phyloP scores from a whole-genome alignment of 2,329 filamentous ascomycete genomes.

The Apiospora phragmitis region DNA sequence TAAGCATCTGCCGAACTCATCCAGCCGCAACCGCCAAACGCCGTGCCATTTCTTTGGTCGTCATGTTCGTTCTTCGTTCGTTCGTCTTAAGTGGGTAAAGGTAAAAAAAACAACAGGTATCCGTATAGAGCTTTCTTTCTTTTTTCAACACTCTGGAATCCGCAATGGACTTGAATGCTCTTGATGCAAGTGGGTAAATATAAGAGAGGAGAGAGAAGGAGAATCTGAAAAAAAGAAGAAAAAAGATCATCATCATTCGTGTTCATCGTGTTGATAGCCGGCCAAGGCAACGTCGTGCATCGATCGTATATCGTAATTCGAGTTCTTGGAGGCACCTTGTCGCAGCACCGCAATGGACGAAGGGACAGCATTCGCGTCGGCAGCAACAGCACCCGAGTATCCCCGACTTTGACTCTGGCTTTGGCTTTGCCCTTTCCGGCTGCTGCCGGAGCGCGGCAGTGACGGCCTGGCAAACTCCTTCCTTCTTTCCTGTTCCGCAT shows the following conservation, averaged over 20 bases:
- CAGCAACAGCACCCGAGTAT: too few species aligned
- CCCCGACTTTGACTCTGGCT: not conserved
- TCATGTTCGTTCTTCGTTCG: not conserved
- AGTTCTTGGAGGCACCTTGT: not conserved
- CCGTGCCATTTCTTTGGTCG: conserved; percentile 6
- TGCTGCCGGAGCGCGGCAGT: conserved; percentile 3
- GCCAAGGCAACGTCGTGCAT: conserved; percentile 33
- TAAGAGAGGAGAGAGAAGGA: not conserved
- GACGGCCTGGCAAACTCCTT: not conserved
- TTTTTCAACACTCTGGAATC: not conserved
- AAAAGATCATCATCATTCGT: not conserved
- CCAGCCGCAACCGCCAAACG: conserved; percentile 1
- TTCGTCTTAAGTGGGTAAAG: not conserved
- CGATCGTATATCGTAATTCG: conserved; percentile 29
- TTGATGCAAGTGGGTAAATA: not conserved
- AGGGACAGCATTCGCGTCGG: not conserved
- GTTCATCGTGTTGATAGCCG: conserved; percentile 22
- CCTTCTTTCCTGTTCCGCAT: conserved; percentile 4
- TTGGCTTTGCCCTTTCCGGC: not conserved
- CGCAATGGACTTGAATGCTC: not conserved
- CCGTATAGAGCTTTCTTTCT: not conserved
- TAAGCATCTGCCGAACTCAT: not conserved
- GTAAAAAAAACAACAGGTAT: not conserved
- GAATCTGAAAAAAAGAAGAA: not conserved
- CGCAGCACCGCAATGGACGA: not conserved